phyloP scores from a whole-genome alignment of 805 yeast species.

The Komagataella ulmi region DNA sequence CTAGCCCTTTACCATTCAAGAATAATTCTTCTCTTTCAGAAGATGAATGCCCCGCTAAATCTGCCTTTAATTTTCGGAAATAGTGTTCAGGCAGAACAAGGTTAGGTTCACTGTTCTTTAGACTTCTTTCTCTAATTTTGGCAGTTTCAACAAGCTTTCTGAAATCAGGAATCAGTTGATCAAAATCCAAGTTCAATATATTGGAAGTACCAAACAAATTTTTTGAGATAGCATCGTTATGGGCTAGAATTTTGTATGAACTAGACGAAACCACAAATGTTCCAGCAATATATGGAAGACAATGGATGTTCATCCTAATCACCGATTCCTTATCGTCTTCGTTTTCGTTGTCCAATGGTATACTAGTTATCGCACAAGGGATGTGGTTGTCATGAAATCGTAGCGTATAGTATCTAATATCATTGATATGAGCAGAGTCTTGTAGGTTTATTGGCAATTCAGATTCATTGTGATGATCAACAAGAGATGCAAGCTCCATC shows the following conservation, averaged over 20 bases:
- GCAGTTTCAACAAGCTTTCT: constrained; percentile 30
- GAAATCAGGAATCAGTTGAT: constrained; percentile 52
- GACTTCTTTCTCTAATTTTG: constrained; percentile 19
- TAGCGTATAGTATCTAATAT: constrained; percentile 51
- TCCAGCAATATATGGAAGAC: constrained; percentile 82
- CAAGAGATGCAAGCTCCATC: constrained; percentile 1
- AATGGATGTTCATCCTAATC: constrained; percentile 52
- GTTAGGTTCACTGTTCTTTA: constrained; percentile 38
- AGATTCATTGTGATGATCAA: constrained; percentile 3
- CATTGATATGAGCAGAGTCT: constrained; percentile 34
- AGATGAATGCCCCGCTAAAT: constrained; percentile 13
- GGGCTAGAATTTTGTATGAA: constrained; percentile 43
- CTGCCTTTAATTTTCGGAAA: constrained; percentile 57
- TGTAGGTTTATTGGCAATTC: constrained; percentile 13
- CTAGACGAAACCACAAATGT: constrained; percentile 53
- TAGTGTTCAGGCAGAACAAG: constrained; percentile 85
- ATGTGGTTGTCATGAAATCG: constrained; percentile 25
- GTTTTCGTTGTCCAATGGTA: constrained; percentile 32
- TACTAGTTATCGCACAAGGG: constrained; percentile 67
- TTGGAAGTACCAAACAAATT: constrained; percentile 63
- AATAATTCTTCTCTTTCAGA: constrained; percentile 38
- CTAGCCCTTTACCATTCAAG: constrained; percentile 49
- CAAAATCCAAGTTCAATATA: constrained; percentile 33
- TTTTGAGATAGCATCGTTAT: constrained; percentile 66
- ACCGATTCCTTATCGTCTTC: constrained; percentile 17